These are phyloP conservation scores for Clavispora phyllophila DNA, from an alignment of 805 yeast species.

Conservation along the genomic window DNA sequence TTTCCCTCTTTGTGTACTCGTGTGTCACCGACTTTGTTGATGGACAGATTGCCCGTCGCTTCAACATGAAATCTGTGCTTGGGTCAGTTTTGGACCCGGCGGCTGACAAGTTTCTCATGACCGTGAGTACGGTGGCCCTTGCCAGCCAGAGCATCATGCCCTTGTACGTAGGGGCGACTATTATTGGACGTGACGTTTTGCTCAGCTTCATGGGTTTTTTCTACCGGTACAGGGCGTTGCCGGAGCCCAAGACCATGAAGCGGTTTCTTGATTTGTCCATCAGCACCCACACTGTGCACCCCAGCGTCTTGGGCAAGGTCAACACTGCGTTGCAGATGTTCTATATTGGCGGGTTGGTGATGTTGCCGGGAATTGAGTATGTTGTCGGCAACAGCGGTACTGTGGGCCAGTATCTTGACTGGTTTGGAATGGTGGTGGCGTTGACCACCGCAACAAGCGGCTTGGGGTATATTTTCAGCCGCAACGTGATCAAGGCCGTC, in stretches of 20 bases:
- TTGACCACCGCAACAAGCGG: conserved; percentile 77
- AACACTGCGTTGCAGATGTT: conserved; percentile 93
- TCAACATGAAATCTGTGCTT: conserved; percentile 67
- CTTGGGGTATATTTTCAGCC: conserved; percentile 65
- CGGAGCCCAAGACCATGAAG: conserved; percentile 65
- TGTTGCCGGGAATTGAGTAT: conserved; percentile 29
- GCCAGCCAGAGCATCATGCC: conserved; percentile 71
- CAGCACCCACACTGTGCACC: conserved; percentile 82
- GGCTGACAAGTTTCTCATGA: conserved; percentile 91
- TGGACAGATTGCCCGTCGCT: conserved; percentile 84
- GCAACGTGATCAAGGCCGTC: conserved; percentile 53
- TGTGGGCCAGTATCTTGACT: conserved; percentile 16
- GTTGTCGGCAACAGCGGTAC: conserved; percentile 6
- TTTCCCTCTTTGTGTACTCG: conserved; percentile 74
- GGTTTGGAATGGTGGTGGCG: conserved; percentile 27
- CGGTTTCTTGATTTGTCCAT: conserved; percentile 71
- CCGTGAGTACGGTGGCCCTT: conserved; percentile 74
- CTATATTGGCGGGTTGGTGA: conserved; percentile 55
- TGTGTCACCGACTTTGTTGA: conserved; percentile 89
- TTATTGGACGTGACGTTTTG: conserved; percentile 78
- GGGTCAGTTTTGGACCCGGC: conserved; percentile 93
- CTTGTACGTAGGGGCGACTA: conserved; percentile 51
- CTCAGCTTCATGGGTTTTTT: conserved; percentile 69
- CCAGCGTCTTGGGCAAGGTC: conserved; percentile 78
- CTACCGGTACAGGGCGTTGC: conserved; percentile 67